These are phyloP conservation scores for Lasiodiplodia hormozganensis DNA, from an alignment of 2,329 filamentous ascomycete species.

Conservation along the genomic window DNA sequence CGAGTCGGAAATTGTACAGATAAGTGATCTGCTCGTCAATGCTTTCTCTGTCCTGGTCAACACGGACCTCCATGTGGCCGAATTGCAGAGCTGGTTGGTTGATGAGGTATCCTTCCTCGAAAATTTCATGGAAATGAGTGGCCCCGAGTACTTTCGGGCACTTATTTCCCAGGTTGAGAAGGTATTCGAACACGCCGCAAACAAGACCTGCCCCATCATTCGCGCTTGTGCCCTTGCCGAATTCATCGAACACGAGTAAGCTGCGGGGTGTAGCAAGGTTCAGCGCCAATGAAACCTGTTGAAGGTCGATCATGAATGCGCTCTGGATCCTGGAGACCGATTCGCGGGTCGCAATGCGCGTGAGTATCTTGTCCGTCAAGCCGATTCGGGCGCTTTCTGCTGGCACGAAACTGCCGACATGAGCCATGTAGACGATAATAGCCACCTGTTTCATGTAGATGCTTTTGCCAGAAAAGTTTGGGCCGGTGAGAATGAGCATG, in stretches of 20 bases:
- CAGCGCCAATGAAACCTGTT: slow-evolving; percentile 81
- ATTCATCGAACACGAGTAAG: slow-evolving; percentile 91
- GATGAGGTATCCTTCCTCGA: slow-evolving; percentile 67
- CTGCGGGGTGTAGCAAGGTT: slow-evolving; percentile 77
- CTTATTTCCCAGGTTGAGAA: slow-evolving; percentile 56
- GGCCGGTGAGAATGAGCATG: slow-evolving; percentile 84
- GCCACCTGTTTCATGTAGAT: slow-evolving; percentile 94
- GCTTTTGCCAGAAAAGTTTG: slow-evolving; percentile 97
- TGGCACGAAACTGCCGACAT: slow-evolving; percentile 89
- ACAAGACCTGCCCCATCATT: slow-evolving; percentile 70
- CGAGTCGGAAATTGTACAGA: slow-evolving; percentile 72
- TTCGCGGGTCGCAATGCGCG: slow-evolving; percentile 78
- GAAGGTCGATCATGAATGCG: slow-evolving; percentile 81
- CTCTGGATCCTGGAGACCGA: slow-evolving; percentile 70
- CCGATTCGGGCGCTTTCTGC: slow-evolving; percentile 79
- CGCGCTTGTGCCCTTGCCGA: slow-evolving; percentile 73
- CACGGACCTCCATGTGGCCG: slow-evolving; percentile 74
- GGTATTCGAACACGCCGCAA: slow-evolving; percentile 65
- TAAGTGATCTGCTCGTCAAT: slow-evolving; percentile 72
- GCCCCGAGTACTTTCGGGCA: slow-evolving; percentile 67
- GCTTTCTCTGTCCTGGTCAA: slow-evolving; percentile 60
- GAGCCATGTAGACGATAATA: slow-evolving; percentile 88
- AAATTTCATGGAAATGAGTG: slow-evolving; percentile 76
- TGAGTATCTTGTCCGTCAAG: slow-evolving; percentile 90
- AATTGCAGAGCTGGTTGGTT: slow-evolving; percentile 62